These are phyloP conservation scores for Neofusicoccum parvum DNA, from an alignment of 2,329 filamentous ascomycete species.

Conservation along the genomic window DNA sequence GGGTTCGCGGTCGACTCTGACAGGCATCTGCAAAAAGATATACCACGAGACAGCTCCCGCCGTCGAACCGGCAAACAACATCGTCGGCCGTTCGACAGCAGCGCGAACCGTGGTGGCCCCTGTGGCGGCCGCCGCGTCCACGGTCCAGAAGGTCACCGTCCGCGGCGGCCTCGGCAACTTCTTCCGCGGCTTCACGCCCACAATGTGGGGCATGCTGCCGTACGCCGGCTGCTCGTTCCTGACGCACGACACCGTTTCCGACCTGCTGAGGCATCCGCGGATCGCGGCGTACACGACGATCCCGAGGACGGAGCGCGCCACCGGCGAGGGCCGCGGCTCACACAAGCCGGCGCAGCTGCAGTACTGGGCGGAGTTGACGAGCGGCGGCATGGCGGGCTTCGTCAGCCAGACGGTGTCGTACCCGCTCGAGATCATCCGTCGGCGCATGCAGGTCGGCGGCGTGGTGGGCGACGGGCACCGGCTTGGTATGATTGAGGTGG, in stretches of 20 bases:
- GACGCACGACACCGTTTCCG: constrained; percentile 87
- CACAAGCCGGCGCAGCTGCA: constrained; percentile 70
- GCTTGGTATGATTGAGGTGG: constrained; percentile 77
- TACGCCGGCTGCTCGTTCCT: constrained; percentile 96
- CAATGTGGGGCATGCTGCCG: constrained; percentile 90
- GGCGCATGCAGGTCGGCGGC: constrained; percentile 94
- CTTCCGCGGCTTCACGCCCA: constrained; percentile 90
- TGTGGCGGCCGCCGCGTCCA: constrained; percentile 40
- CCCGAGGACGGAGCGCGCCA: constrained; percentile 53
- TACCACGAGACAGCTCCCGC: constrained; percentile 67
- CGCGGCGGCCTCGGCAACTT: constrained; percentile 80
- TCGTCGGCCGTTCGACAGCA: constrained; percentile 34
- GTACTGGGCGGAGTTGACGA: constrained; percentile 82
- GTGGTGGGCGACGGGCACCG: constrained; percentile 88
- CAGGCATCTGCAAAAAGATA: constrained; percentile 80
- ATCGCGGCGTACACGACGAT: constrained; percentile 76
- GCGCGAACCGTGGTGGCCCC: constrained; percentile 45
- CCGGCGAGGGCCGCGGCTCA: constrained; percentile 40
- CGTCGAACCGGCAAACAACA: constrained; percentile 26
- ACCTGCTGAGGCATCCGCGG: constrained; percentile 71
- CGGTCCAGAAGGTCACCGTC: constrained; percentile 59
- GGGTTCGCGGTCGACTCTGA: constrained; percentile 68
- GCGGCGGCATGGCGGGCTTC: constrained; percentile 83
- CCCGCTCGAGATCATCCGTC: constrained; percentile 86
- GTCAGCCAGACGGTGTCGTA: constrained; percentile 92